Evolutionary conservation across 441 rosid species (phyloP).

Genomic region (Adansonia gregorii): DNA sequence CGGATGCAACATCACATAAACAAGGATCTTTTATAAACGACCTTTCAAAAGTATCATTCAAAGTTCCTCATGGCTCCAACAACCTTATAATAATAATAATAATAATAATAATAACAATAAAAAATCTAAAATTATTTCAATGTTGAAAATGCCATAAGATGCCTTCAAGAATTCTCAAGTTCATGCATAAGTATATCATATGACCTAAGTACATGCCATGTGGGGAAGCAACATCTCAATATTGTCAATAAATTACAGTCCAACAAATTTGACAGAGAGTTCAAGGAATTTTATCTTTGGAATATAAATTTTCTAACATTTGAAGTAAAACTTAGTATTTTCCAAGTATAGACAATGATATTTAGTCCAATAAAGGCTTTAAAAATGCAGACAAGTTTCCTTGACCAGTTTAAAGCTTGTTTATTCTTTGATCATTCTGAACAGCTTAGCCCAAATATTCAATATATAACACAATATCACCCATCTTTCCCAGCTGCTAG

Average conservation of each 20-base stretch:
- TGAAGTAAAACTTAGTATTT: not conserved
- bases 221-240: not conserved
- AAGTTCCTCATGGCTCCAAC: not conserved
- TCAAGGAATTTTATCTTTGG: not conserved
- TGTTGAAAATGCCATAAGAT: not conserved
- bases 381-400: not conserved
- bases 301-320: not conserved
- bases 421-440: not conserved
- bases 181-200: not conserved
- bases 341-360: not conserved
- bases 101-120: not conserved
- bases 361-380: not conserved
- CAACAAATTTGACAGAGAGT: not conserved
- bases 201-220: not conserved
- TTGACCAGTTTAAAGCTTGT: not conserved
- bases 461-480: conserved; percentile 22
- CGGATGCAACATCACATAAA: not conserved
- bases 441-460: conserved; percentile 6
- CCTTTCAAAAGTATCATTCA: not conserved
- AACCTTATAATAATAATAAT: no score
- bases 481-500: conserved; percentile 23
- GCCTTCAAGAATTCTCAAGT: not conserved
- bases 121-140: not conserved
- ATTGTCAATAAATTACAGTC: not conserved
- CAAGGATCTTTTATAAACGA: not conserved